Conservation (phyloP, 176 grass and related monocot species). For the Panicum miliaceum region DNA sequence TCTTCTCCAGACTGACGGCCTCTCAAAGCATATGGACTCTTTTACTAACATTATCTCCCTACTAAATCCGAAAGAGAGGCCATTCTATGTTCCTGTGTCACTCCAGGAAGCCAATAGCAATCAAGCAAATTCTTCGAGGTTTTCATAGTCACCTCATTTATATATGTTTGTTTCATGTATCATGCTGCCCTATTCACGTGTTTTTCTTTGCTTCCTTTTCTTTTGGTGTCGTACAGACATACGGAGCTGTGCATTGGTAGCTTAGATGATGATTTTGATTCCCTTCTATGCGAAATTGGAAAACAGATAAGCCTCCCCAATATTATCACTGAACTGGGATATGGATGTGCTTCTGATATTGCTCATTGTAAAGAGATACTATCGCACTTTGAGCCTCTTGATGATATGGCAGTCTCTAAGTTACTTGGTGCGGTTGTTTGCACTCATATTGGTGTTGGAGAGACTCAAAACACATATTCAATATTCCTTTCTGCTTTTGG, state of each 20-base stretch:
- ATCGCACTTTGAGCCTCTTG: constrained; percentile 52
- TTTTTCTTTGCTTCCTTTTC: constrained; percentile 9
- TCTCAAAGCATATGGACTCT: constrained; percentile 75
- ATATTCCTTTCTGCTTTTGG: constrained; percentile 68
- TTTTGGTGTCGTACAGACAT: constrained; percentile 46
- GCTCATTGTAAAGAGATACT: constrained; percentile 53
- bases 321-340: constrained; percentile 56
- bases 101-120: constrained; percentile 47
- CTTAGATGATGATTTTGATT: constrained; percentile 56
- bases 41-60: constrained; percentile 74
- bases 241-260: constrained; percentile 52
- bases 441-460: constrained; percentile 42
- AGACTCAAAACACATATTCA: constrained; percentile 63
- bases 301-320: constrained; percentile 55
- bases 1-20: constrained; percentile 71
- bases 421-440: constrained; percentile 61
- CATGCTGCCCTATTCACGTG: constrained; percentile 27
- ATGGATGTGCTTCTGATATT: constrained; percentile 46
- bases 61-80: constrained; percentile 59
- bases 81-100: constrained; percentile 60
- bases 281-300: constrained; percentile 56
- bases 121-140: constrained; percentile 44
- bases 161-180: constrained; percentile 23
- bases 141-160: constrained; percentile 11
- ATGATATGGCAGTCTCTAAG: constrained; percentile 55